Evolutionary conservation across 208 protist genomes (phyloP), one percentile per base, ranked within the genome.

Genomic region (Vickermania spadyakhi): DNA sequence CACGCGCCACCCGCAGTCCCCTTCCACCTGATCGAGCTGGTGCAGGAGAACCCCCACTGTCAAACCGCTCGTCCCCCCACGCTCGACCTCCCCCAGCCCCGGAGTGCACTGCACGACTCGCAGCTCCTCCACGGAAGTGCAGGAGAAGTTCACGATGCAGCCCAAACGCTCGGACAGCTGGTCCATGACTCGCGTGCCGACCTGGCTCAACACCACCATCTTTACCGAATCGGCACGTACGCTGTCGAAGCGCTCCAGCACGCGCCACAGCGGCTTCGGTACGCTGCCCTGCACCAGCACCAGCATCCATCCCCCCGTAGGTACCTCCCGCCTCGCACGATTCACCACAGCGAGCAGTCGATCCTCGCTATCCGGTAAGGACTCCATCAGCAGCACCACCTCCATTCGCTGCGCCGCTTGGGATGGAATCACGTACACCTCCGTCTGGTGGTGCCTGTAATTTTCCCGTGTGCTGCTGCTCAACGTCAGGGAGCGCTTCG

Each of bases 311-410:
- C 56, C 56, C 3, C n/a, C 22, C n/a, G n/a, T 4, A 31, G 26
- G 13, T 22, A 7, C 22, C 25, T 18, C 25, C 27, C 18, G 27
- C 7, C 25, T 21, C 5, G 27, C 11, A 18, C 36, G 36, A 18
- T 45, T 7, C 11, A 45, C 11, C 36, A 45, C 36, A 7, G 11
- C 36, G 7, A n/a, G 11, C 36, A 45, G 36, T n/a, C 18, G 36
- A n/a, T n/a, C n/a, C n/a, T n/a, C n/a, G n/a, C n/a, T n/a, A 18
- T 53, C 49, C 31, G 68, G 56, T 51, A 60, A 62, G 18, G 56
- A 49, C 18, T 64, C 64, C 29, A 75, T 62, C 25, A 75, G 41
- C 0, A 75, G 30, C 25, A 75, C 22, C 52, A 58, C 7, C 29
- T 65, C 59, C 23, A 60, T 29, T 52, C 42, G 41, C 36, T 45